Conservation (phyloP, 1,284 basidiomycete genomes). For the Ustilago crameri region DNA sequence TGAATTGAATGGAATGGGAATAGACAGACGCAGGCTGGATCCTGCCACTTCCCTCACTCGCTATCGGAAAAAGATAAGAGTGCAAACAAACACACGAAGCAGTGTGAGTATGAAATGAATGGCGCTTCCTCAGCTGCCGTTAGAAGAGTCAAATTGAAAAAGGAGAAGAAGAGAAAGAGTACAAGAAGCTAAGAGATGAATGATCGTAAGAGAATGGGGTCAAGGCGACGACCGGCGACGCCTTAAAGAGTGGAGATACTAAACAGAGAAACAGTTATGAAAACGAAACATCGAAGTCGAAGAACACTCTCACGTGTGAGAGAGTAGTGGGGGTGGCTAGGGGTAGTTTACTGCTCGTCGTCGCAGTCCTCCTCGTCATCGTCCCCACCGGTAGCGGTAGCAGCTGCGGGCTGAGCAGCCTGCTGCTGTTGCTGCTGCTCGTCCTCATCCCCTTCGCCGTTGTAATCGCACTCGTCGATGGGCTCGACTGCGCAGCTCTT, state of each 20-base stretch:
- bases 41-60: background rate
- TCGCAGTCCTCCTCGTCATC: conserved; percentile 19
- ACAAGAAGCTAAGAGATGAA: background rate
- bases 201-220: background rate
- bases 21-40: background rate
- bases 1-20: too few relatives aligned
- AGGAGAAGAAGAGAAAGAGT: background rate
- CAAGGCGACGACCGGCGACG: conserved; percentile 3
- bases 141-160: background rate
- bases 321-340: background rate
- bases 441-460: conserved; percentile 24
- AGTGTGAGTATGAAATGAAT: background rate
- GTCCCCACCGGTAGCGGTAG: conserved; percentile 1
- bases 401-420: background rate
- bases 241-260: background rate
- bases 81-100: background rate
- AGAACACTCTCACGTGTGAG: too few relatives aligned
- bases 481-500: conserved; percentile 26
- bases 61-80: background rate
- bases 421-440: too few relatives aligned
- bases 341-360: background rate
- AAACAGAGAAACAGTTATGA: background rate
- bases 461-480: conserved; percentile 42
- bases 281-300: background rate
- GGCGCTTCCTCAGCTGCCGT: background rate